These are phyloP conservation scores for Wickerhamomyces sydowiorum DNA, from an alignment of 805 yeast genomes.

Conservation along the genomic window DNA sequence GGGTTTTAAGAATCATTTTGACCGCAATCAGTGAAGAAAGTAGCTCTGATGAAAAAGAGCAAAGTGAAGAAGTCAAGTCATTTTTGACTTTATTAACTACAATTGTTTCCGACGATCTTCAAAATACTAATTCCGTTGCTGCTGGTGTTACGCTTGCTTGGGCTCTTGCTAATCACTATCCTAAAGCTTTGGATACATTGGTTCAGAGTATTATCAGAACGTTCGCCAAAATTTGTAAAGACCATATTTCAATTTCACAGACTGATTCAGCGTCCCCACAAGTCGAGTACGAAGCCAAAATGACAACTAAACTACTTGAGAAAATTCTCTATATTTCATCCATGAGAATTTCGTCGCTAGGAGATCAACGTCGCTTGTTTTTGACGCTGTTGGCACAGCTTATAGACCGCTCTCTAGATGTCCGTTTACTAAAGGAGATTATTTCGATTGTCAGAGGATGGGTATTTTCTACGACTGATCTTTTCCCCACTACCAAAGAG, in stretches of 20 bases:
- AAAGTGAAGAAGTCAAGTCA: conserved; percentile 54
- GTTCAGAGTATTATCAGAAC: conserved; percentile 79
- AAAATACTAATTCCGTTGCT: conserved; percentile 67
- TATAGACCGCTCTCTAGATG: conserved; percentile 83
- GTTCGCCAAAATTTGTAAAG: conserved; percentile 83
- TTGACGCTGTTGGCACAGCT: conserved; percentile 81
- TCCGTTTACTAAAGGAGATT: conserved; percentile 65
- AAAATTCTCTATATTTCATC: conserved; percentile 74
- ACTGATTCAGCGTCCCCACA: conserved; percentile 29
- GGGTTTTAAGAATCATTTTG: conserved; percentile 65
- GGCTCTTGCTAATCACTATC: conserved; percentile 73
- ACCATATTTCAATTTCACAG: conserved; percentile 59
- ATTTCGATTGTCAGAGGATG: conserved; percentile 76
- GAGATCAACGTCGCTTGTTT: conserved; percentile 90
- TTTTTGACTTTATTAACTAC: conserved; percentile 58
- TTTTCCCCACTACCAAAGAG: conserved; percentile 92
- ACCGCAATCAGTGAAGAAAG: conserved; percentile 52
- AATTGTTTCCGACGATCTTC: conserved; percentile 75
- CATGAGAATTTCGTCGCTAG: conserved; percentile 75
- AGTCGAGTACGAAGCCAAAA: conserved; percentile 68
- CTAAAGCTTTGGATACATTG: conserved; percentile 67
- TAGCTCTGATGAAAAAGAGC: conserved; percentile 42
- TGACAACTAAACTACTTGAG: conserved; percentile 71
- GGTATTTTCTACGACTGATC: conserved; percentile 79
- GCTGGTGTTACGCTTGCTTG: conserved; percentile 82